A percentile compares a stretch with the other conserved stretches of the same genome.
These are phyloP conservation scores for Massospora cicadina DNA, from an alignment of 371 early-diverging fungal genomes.

Conservation along the genomic window DNA sequence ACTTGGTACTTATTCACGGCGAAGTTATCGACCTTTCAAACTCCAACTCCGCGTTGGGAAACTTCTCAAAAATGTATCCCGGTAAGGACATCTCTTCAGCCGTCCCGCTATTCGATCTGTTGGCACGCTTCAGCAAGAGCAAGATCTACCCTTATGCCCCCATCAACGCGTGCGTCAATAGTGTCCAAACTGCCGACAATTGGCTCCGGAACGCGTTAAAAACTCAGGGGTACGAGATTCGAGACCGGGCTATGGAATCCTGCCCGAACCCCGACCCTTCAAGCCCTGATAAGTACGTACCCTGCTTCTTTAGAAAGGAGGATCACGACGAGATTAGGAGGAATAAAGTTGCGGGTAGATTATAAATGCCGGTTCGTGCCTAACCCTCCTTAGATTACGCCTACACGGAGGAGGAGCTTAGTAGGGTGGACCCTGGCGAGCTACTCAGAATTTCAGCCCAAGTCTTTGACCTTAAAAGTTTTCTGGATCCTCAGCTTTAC, in stretches of 20 bases:
- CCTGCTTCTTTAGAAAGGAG: constrained; percentile 3
- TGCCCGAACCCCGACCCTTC: background rate
- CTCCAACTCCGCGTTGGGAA: background rate
- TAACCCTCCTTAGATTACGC: background rate
- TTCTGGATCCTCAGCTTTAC: background rate
- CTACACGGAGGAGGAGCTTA: background rate
- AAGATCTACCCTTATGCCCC: background rate
- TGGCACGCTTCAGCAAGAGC: background rate
- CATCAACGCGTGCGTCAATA: background rate
- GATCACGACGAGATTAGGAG: background rate
- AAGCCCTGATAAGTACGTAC: background rate
- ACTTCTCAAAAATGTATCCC: background rate
- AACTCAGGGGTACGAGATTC: background rate
- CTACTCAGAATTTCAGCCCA: background rate
- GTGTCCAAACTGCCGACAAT: background rate
- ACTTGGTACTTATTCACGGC: constrained; percentile 3
- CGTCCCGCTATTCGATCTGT: background rate
- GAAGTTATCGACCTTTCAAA: constrained; percentile 5
- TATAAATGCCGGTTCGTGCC: background rate
- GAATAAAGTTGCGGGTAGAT: background rate
- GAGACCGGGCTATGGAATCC: background rate
- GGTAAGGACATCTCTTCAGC: constrained; percentile 5
- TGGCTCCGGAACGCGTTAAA: background rate
- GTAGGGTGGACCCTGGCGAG: background rate
- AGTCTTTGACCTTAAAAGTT: background rate